Conservation (phyloP, 768 basidiomycete genomes). For the Suillus discolor region DNA sequence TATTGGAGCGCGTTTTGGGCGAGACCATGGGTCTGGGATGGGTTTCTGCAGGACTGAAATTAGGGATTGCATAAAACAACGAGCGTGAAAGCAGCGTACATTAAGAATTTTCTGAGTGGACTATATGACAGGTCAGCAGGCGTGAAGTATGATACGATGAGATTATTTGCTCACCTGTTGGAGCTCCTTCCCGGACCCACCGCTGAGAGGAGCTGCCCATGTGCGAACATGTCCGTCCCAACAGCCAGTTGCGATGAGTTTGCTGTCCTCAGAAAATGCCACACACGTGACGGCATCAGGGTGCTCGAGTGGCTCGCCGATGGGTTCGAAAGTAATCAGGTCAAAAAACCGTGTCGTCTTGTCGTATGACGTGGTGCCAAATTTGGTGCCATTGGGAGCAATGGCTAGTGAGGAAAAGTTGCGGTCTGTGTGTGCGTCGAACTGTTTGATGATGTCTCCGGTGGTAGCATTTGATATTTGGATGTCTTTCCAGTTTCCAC, state of each 20-base stretch:
- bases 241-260: neutral
- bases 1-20: no score
- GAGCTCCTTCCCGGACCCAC: neutral
- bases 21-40: no score
- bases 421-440: no score
- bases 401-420: neutral
- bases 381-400: neutral
- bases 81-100: neutral
- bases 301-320: neutral
- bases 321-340: neutral
- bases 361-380: neutral
- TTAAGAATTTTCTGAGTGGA: neutral
- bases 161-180: neutral
- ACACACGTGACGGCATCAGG: neutral
- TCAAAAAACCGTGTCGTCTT: neutral
- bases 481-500: accelerated
- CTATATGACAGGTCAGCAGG: neutral
- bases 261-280: neutral
- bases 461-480: neutral
- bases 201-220: neutral
- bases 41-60: no score
- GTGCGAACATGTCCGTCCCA: neutral
- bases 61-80: no score
- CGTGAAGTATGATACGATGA: neutral
- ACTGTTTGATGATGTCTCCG: neutral